A percentile compares a stretch with the other conserved stretches of the same genome.
These are phyloP conservation scores for Vickermania spadyakhi DNA, from an alignment of 208 protist species.

Conservation along the genomic window DNA sequence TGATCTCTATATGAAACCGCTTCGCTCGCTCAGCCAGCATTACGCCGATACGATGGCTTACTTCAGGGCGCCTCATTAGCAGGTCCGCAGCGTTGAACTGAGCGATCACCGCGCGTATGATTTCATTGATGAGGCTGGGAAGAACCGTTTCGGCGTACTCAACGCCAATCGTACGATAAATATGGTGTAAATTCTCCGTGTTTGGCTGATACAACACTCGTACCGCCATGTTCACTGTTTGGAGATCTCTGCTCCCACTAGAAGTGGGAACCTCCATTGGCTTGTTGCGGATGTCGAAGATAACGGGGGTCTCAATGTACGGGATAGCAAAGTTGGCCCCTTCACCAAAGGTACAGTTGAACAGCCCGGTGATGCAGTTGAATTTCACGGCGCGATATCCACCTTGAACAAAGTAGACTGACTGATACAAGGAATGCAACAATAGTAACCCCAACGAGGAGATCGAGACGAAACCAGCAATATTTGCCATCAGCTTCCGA, in stretches of 20 bases:
- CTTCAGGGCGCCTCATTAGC: constrained; percentile 94
- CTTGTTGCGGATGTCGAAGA: constrained; percentile 95
- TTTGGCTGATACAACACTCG: constrained; percentile 97
- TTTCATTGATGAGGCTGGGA: constrained; percentile 98
- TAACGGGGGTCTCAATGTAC: constrained; percentile 93
- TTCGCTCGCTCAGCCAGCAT: constrained; percentile 91
- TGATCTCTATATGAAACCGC: constrained; percentile 97
- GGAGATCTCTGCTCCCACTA: constrained; percentile 93
- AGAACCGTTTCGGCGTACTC: constrained; percentile 98
- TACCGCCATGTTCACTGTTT: constrained; percentile 98
- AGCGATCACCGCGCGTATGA: constrained; percentile 97
- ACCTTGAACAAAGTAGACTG: constrained; percentile 93
- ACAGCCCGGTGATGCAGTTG: constrained; percentile 93
- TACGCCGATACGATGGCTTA: constrained; percentile 87
- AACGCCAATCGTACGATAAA: constrained; percentile 93
- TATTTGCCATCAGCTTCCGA: constrained; percentile 58
- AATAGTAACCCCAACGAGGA: constrained; percentile 35
- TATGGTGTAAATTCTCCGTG: constrained; percentile 83
- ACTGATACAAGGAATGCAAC: constrained; percentile 72
- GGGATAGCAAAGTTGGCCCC: constrained; percentile 96
- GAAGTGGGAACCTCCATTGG: constrained; percentile 82
- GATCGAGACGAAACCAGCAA: constrained; percentile 47
- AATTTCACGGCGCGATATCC: constrained; percentile 97
- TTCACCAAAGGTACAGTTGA: constrained; percentile 89
- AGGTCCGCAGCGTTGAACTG: constrained; percentile 99